These are phyloP conservation scores for Zymoseptoria crescenta DNA, from an alignment of 2,329 filamentous ascomycete genomes.

Conservation along the genomic window DNA sequence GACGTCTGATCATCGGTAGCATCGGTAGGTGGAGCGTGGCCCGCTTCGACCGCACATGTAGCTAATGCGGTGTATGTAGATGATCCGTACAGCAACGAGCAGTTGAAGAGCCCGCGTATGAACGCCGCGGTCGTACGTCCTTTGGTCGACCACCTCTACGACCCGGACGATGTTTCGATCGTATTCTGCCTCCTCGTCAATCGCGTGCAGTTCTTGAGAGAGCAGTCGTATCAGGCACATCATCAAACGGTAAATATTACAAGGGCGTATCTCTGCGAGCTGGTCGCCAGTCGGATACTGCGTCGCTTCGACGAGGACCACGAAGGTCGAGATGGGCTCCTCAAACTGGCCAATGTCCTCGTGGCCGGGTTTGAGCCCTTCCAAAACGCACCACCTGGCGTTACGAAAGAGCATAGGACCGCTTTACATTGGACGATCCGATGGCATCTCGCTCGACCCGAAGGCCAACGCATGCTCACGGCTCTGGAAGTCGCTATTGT, in stretches of 20 bases:
- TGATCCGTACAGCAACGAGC: constrained; percentile 62
- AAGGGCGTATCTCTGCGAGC: constrained; percentile 68
- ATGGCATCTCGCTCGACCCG: constrained; percentile 34
- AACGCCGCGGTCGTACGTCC: constrained; percentile 73
- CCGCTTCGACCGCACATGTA: constrained; percentile 1
- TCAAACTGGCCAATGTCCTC: constrained; percentile 69
- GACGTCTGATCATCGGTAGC: constrained; percentile 39
- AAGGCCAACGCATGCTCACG: constrained; percentile 56
- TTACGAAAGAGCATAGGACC: constrained; percentile 51
- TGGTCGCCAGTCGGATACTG: constrained; percentile 70
- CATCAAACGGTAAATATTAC: constrained; percentile 76
- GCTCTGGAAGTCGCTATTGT: constrained; percentile 77
- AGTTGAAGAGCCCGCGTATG: constrained; percentile 72
- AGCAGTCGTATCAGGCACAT: constrained; percentile 67
- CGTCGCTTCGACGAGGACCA: constrained; percentile 73
- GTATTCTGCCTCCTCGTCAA: constrained; percentile 82
- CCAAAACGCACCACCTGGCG: constrained; percentile 65
- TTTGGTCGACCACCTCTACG: constrained; percentile 75
- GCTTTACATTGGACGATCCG: constrained; percentile 39
- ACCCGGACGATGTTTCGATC: constrained; percentile 70
- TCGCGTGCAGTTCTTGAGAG: constrained; percentile 67
- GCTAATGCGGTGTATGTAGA: constrained; percentile 33
- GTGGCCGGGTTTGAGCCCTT: constrained; percentile 81
- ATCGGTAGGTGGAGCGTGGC: constrained; percentile 30
- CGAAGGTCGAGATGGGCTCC: constrained; percentile 59